Evolutionary conservation across 352 stramenopile genomes (phyloP).

Genomic region (Globisporangium megalacanthum): DNA sequence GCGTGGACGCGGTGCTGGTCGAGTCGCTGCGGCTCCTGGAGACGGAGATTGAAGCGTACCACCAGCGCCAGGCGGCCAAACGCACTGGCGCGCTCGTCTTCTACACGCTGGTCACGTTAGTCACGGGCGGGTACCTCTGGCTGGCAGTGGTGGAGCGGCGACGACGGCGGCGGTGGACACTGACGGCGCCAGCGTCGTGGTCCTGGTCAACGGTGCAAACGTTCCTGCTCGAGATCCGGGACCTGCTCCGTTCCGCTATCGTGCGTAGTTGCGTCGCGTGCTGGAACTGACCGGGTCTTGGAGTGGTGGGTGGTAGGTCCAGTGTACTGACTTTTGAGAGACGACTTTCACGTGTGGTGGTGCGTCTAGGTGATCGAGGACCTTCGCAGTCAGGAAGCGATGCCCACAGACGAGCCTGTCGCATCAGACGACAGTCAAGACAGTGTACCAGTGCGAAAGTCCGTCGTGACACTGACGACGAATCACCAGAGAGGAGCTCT

Average conservation of each 20-base stretch:
- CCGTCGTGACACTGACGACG: background rate
- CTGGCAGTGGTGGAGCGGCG: slow-evolving; percentile 11
- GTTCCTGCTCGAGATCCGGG: slow-evolving; percentile 22
- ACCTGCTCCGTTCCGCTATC: slow-evolving; percentile 29
- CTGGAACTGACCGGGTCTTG: background rate
- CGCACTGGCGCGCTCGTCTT: slow-evolving; percentile 24
- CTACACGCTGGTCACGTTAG: slow-evolving; percentile 22
- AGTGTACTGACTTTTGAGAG: no score
- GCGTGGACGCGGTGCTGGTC: background rate
- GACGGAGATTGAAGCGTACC: slow-evolving; percentile 7
- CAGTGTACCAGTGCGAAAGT: slow-evolving; percentile 8
- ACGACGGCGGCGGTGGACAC: slow-evolving; percentile 5
- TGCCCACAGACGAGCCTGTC: slow-evolving; percentile 4
- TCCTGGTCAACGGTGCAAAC: slow-evolving; percentile 33
- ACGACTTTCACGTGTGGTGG: background rate
- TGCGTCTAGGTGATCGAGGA: slow-evolving; percentile 33
- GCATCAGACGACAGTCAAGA: slow-evolving; percentile 5
- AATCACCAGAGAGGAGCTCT: background rate
- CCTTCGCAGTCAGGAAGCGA: slow-evolving; percentile 7
- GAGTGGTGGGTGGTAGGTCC: no score
- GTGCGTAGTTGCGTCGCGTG: slow-evolving; percentile 14
- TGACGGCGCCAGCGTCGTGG: slow-evolving; percentile 13
- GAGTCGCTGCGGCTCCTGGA: slow-evolving; percentile 7
- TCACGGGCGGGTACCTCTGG: slow-evolving; percentile 29
- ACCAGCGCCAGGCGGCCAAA: slow-evolving; percentile 3